phyloP scores from a whole-genome alignment of 1,139 yeast species.

The Sugiyamaella grinbergsii region DNA sequence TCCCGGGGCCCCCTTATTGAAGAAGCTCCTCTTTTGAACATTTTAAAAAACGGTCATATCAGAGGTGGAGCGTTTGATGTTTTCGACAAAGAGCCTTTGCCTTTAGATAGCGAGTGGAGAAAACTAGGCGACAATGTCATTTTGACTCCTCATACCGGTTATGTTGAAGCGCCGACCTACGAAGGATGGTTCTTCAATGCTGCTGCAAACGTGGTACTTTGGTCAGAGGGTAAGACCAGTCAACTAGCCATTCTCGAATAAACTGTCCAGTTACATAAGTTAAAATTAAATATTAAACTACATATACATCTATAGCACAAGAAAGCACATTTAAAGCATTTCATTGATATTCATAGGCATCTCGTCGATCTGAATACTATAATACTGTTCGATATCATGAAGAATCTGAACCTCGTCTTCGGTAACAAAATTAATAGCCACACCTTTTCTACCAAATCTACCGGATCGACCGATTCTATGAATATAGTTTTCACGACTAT shows the following conservation, averaged over 20 bases:
- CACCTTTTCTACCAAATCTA: constrained; percentile 94
- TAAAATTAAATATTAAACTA: not conserved
- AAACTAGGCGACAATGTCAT: constrained; percentile 24
- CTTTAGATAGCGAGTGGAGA: constrained; percentile 27
- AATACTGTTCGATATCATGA: constrained; percentile 73
- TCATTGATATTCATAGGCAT: constrained; percentile 81
- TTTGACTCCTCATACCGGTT: constrained; percentile 27
- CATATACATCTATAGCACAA: not conserved
- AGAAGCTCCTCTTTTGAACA: constrained; percentile 22
- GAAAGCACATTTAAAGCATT: constrained; percentile 34
- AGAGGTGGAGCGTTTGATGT: constrained; percentile 54
- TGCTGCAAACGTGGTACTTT: constrained; percentile 16
- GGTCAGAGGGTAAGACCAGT: constrained; percentile 18
- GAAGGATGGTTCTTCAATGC: constrained; percentile 20
- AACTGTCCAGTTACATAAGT: not conserved
- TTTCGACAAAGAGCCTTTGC: constrained; percentile 66
- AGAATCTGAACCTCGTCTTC: constrained; percentile 61
- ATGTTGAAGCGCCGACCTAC: constrained; percentile 26
- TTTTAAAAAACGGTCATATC: constrained; percentile 20
- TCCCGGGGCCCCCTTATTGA: constrained; percentile 26
- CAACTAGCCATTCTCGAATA: constrained; percentile 17
- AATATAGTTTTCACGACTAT: constrained; percentile 82
- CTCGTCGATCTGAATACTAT: constrained; percentile 75
- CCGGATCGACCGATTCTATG: constrained; percentile 96
- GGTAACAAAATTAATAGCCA: constrained; percentile 86